phyloP scores from a whole-genome alignment of 441 rosid genomes.

The Geranium incanum region DNA sequence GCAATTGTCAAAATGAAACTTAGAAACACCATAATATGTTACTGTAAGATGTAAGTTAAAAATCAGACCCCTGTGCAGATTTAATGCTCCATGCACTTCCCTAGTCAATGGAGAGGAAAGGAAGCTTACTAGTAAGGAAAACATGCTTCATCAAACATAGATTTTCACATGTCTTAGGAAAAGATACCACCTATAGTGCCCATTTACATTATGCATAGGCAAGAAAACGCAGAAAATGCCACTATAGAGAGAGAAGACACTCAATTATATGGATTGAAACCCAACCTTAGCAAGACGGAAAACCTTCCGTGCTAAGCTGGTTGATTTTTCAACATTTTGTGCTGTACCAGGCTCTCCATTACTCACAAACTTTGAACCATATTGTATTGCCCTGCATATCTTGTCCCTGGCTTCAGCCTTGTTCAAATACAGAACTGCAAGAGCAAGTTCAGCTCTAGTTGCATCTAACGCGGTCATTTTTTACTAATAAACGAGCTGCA shows the following conservation, averaged over 20 bases:
- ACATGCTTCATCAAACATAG: neutral
- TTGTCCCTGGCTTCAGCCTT: constrained; percentile 98
- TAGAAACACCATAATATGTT: constrained; percentile 11
- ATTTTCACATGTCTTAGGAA: neutral
- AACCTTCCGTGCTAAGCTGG: constrained; percentile 93
- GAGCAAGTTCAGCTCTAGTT: constrained; percentile 86
- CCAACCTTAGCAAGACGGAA: constrained; percentile 90
- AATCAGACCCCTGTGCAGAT: constrained; percentile 2
- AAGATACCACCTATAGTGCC: neutral
- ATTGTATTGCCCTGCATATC: constrained; percentile 95
- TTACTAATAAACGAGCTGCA: constrained; percentile 26
- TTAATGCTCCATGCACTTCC: neutral
- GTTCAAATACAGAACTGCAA: constrained; percentile 70
- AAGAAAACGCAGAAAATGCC: neutral
- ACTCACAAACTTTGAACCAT: constrained; percentile 88
- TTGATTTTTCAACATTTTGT: constrained; percentile 85
- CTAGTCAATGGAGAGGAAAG: neutral
- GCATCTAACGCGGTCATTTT: constrained; percentile 75
- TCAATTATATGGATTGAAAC: neutral
- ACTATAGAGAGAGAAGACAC: neutral
- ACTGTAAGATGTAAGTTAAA: neutral
- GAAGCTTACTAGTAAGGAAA: neutral
- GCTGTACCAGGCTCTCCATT: constrained; percentile 86
- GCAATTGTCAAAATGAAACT: constrained; percentile 26
- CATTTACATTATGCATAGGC: neutral